phyloP scores from a whole-genome alignment of 2,329 filamentous ascomycete genomes.

The Xylariaceae sp. region DNA sequence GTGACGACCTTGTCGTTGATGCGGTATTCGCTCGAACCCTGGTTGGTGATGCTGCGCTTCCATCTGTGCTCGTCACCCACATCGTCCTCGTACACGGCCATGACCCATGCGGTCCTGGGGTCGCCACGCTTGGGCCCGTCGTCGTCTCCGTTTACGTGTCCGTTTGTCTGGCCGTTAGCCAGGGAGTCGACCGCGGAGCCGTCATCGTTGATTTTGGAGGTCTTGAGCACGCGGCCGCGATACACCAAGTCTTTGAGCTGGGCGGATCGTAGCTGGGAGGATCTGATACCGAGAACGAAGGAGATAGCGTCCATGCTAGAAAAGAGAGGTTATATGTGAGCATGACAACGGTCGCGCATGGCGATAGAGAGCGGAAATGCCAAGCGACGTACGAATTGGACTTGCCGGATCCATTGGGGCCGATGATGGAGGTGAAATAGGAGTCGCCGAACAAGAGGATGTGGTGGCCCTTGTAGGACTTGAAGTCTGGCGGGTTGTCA shows the following conservation, averaged over 20 bases:
- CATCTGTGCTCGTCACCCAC: constrained; percentile 91
- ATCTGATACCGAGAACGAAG: constrained; percentile 97
- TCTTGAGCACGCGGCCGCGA: constrained; percentile 87
- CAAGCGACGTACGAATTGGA: constrained; percentile 76
- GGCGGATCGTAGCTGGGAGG: constrained; percentile 90
- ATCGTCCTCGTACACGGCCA: constrained; percentile 98
- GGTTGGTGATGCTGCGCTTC: constrained; percentile 89
- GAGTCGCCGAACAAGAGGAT: constrained; percentile 92
- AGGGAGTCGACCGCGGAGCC: constrained; percentile 63
- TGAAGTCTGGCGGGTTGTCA: constrained; percentile 62
- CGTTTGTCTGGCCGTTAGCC: constrained; percentile 59
- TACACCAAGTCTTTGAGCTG: constrained; percentile 95
- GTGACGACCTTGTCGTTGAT: constrained; percentile 91
- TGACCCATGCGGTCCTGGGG: constrained; percentile 95
- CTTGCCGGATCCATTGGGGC: constrained; percentile 98
- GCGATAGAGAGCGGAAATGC: constrained; percentile 1
- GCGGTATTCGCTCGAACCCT: constrained; percentile 88
- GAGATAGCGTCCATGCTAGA: constrained; percentile 96
- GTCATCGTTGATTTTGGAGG: constrained; percentile 87
- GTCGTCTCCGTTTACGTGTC: constrained; percentile 57
- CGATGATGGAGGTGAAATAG: constrained; percentile 98
- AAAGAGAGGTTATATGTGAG: constrained; percentile 12
- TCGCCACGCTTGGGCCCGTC: constrained; percentile 70
- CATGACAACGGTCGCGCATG: constrained; percentile 15
- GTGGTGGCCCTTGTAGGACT: constrained; percentile 98